Base-by-base conservation (phyloP, 805 yeast species). In the Candida bentonensis region DNA sequence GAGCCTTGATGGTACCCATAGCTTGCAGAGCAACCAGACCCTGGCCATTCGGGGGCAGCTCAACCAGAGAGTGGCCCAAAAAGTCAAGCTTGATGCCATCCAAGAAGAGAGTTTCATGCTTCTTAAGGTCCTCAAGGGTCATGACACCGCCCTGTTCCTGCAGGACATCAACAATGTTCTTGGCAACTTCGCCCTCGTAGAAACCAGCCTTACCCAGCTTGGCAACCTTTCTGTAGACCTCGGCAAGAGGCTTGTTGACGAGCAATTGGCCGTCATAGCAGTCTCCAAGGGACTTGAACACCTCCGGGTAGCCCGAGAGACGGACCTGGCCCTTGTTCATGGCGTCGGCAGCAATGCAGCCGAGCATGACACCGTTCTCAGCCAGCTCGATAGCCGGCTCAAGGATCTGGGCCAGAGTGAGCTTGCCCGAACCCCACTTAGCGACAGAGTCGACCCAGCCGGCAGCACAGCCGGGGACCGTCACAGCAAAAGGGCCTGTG, bases 1-100 rank as follows among this genome's bases (percentile, higher is more conserved):
- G 65, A 28, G 73, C 72, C 51, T 69, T 70, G 49, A 83, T 70
- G 39, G 79, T 66, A 0, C 89, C 92, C 42, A 82, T 60, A 0
- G 89, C 78, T 15, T 81, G 62, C 42, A 83, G 63, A 0, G 88
- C 92, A 40, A 83, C 82, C 13, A 83, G 60, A 5, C 94, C 94
- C 44, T 83, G 85, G 3, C 89, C 85, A 59, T 78, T 82, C 13
- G 94, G 94, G 9, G 94, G 92, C 49, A 82, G 77, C 58, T 83
- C 92, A 84, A 88, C 79, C 22, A 83, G 65, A 23, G 67, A 69
- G 20, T 30, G 36, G 11, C 36, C 36, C 42, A 70, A 66, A 9
- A 73, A 82, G 41, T 72, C 63, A 44, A 73, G 59, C 15, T 63
- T 61, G 17, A 82, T 73, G 2, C 94, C 89, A 1, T 78, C 79